Conservation (phyloP, 2,329 filamentous ascomycete genomes). For the Acrodontium crateriforme region DNA sequence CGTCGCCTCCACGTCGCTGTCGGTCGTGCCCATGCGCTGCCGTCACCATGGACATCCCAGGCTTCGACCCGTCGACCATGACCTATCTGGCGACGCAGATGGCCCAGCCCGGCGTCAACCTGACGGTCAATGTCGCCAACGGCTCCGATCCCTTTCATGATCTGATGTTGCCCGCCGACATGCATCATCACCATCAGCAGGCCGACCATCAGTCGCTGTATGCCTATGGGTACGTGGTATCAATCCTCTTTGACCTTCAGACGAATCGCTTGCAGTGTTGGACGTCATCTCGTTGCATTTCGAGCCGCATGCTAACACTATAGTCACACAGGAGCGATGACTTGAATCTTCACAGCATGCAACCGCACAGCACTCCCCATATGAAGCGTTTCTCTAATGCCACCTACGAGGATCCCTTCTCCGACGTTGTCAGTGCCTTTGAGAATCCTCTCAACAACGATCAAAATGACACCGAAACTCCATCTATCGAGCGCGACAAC, state of each 20-base stretch:
- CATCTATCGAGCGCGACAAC: slow-evolving; percentile 50
- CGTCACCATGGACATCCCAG: slow-evolving; percentile 15
- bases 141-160: slow-evolving; percentile 27
- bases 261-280: too few relatives aligned
- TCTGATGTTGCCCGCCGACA: slow-evolving; percentile 39
- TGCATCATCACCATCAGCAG: too few relatives aligned
- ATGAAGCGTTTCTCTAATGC: slow-evolving; percentile 22
- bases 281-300: too few relatives aligned
- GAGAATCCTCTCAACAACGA: slow-evolving; percentile 29
- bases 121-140: slow-evolving; percentile 24
- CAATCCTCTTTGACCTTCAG: too few relatives aligned
- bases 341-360: slow-evolving; percentile 12
- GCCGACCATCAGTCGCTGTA: slow-evolving; percentile 47
- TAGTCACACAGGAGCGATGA: slow-evolving; percentile 15
- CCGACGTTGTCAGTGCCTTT: slow-evolving; percentile 36
- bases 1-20: too few relatives aligned
- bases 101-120: slow-evolving; percentile 39
- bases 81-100: slow-evolving; percentile 46
- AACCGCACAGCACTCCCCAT: slow-evolving; percentile 13
- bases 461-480: slow-evolving; percentile 29
- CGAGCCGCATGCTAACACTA: too few relatives aligned
- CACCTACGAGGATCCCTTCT: slow-evolving; percentile 38
- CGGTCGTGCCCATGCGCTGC: too few relatives aligned
- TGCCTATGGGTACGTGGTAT: slow-evolving; percentile 40
- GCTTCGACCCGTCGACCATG: slow-evolving; percentile 31